These are phyloP conservation scores for Backusella tarrabulga DNA, from an alignment of 192 early-diverging fungal species.

Conservation along the genomic window DNA sequence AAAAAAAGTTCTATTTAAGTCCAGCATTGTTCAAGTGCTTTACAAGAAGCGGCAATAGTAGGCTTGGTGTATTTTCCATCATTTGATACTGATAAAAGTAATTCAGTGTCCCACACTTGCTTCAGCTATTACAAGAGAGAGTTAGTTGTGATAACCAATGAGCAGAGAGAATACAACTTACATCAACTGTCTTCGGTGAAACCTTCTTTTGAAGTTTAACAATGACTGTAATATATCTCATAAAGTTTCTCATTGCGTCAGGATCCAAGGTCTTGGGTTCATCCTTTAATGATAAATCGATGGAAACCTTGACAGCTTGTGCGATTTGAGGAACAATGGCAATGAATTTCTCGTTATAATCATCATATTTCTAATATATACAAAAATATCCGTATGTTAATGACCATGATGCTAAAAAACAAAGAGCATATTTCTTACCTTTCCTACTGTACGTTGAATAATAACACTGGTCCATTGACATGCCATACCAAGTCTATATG, in stretches of 20 bases:
- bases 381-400: too few species aligned
- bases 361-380: constrained; percentile 2
- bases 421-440: background rate
- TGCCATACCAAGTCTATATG: constrained; percentile 64
- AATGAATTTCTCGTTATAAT: background rate
- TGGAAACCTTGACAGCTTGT: background rate
- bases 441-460: constrained; percentile 41
- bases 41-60: constrained; percentile 2
- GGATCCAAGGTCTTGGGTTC: background rate
- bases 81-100: constrained; percentile 1
- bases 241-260: constrained; percentile 5
- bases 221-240: constrained; percentile 7
- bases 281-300: constrained; percentile 2
- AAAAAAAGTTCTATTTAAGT: background rate
- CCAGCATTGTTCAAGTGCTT: constrained; percentile 9
- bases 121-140: constrained; percentile 1
- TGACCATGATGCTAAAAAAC: too few species aligned
- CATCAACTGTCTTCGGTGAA: constrained; percentile 3
- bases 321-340: background rate
- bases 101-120: constrained; percentile 10
- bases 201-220: constrained; percentile 9
- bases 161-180: background rate
- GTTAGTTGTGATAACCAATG: background rate
- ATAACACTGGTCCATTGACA: constrained; percentile 43
- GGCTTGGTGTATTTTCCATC: constrained; percentile 7